Base-by-base conservation (phyloP, 805 yeast genomes). In the Saccharomycopsis microspora region DNA sequence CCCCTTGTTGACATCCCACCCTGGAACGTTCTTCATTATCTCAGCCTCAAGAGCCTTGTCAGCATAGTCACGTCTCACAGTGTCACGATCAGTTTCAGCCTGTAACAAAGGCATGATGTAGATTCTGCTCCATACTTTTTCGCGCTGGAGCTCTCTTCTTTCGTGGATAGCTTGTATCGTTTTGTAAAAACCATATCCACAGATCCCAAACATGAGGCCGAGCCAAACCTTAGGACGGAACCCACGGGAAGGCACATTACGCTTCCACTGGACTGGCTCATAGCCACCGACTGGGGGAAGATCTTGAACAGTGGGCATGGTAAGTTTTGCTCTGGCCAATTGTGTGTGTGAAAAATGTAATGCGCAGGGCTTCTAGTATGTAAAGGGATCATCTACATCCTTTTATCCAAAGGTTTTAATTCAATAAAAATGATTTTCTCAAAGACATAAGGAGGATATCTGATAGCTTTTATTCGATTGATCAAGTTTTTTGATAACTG, bases 221-320 rank as follows among this genome's bases (percentile, higher is more conserved):
- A 85, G 71, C 68, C 82, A 85, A 41, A 84, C 70, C 40, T 77
- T 67, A 10, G 94, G 93, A 49, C 90, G 70, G 68, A 85, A 85
- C 3, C 95, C 95, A 56, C 95, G 72, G 2, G 90, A 68, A 29
- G 95, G 95, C 43, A 86, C 66, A 64, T 85, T 82, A 62, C 95
- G 76, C 67, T 82, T 82, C 95, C 95, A 86, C 68, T 85, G 95
- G 52, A 86, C 76, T 41, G 84, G 82, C 54, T 82, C 88, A 59
- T 86, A 85, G 53, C 95, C 95, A 49, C 85, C 86, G 57, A 76
- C 70, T 49, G 95, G 95, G 59, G 95, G 95, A 60, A 86, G 68
- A 60, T 86, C 95, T 72, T 86, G 95, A 37, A 65, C 64, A 54
- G 55, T 51, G 34, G 55, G 53, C 56, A 53, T 53, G 2, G 19